These are phyloP conservation scores for Geranium rotundifolium DNA, from an alignment of 345 rosid species.

Conservation along the genomic window DNA sequence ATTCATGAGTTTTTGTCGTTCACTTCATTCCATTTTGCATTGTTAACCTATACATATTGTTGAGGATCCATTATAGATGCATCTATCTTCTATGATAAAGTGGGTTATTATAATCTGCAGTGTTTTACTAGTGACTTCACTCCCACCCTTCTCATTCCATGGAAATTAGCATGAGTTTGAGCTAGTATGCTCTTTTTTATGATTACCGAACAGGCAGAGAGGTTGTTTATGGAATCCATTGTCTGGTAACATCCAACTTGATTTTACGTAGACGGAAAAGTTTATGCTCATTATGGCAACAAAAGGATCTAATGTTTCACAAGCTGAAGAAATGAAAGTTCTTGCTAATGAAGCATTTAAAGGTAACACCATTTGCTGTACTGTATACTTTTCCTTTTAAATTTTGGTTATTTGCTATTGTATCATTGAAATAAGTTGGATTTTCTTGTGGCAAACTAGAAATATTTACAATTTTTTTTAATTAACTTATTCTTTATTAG, in stretches of 20 bases:
- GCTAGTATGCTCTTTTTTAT: background rate
- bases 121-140: background rate
- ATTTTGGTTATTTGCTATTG: background rate
- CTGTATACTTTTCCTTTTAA: background rate
- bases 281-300: slow-evolving; percentile 15
- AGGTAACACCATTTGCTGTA: slow-evolving; percentile 12
- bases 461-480: too few relatives aligned
- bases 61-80: background rate
- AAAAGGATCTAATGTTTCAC: slow-evolving; percentile 24
- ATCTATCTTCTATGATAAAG: background rate
- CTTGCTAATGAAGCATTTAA: slow-evolving; percentile 43
- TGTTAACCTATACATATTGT: background rate
- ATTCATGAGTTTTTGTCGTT: background rate
- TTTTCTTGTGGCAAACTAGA: background rate
- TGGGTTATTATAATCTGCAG: background rate
- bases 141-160: background rate
- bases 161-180: background rate
- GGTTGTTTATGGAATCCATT: background rate
- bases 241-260: background rate
- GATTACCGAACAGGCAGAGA: background rate
- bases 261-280: background rate
- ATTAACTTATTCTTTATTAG: too few relatives aligned
- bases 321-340: slow-evolving; percentile 32
- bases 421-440: background rate
- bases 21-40: background rate